Conservation (phyloP, 305 asterid genomes). For the Fraxinus latifolia region DNA sequence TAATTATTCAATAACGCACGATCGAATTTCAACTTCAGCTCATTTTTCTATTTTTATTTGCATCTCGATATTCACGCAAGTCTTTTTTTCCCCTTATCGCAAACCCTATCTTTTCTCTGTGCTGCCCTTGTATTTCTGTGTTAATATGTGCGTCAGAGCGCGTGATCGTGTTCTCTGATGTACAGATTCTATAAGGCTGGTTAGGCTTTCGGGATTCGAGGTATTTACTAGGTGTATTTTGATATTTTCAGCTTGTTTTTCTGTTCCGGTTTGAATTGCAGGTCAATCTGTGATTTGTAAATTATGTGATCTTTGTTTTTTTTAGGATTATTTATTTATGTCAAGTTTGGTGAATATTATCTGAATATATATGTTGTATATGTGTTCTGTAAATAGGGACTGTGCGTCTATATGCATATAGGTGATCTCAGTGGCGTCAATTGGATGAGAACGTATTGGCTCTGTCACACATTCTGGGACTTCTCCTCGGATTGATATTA, state of each 20-base stretch:
- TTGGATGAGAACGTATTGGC: neutral
- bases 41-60: conserved; percentile 2
- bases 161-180: neutral
- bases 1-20: conserved; percentile 12
- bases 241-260: neutral
- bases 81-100: conserved; percentile 15
- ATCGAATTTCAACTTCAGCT: conserved; percentile 31
- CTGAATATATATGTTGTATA: neutral
- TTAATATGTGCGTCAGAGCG: neutral
- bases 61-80: conserved; percentile 27
- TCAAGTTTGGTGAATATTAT: neutral
- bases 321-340: neutral
- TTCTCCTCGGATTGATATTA: neutral
- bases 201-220: conserved; percentile 11
- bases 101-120: conserved; percentile 28
- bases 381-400: neutral
- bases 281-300: conserved; percentile 19
- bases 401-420: neutral
- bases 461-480: neutral
- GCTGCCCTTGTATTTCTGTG: neutral
- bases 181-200: conserved; percentile 1
- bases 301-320: neutral
- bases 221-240: neutral
- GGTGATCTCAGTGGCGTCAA: neutral
- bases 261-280: conserved; percentile 2